Evolutionary conservation across 257 asterid genomes (phyloP).

Genomic region (Knoxia roxburghii): DNA sequence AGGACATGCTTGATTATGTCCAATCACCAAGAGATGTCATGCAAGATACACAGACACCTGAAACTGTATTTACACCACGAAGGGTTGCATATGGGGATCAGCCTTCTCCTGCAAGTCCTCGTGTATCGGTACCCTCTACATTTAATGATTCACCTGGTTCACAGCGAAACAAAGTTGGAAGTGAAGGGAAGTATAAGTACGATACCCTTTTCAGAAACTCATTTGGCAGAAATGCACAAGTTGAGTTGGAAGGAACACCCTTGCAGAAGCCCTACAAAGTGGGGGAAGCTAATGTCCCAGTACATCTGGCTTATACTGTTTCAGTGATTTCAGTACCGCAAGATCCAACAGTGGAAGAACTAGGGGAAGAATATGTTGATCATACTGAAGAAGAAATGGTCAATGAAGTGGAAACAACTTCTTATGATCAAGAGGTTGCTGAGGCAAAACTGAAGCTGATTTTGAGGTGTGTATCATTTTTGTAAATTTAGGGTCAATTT

Average conservation of each 20-base stretch:
- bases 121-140: slow-evolving; percentile 24
- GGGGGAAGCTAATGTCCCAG: slow-evolving; percentile 30
- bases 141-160: slow-evolving; percentile 27
- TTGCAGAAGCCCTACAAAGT: slow-evolving; percentile 27
- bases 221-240: slow-evolving; percentile 32
- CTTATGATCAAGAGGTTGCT: slow-evolving; percentile 57
- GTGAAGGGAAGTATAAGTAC: slow-evolving; percentile 30
- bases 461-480: slow-evolving; percentile 49
- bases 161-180: slow-evolving; percentile 31
- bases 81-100: slow-evolving; percentile 26
- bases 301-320: slow-evolving; percentile 34
- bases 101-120: slow-evolving; percentile 36
- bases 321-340: slow-evolving; percentile 30
- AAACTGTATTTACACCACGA: slow-evolving; percentile 23
- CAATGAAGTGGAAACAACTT: slow-evolving; percentile 39
- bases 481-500: slow-evolving; percentile 10
- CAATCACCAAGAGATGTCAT: slow-evolving; percentile 43
- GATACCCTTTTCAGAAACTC: slow-evolving; percentile 46
- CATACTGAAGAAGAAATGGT: slow-evolving; percentile 37
- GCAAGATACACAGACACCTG: slow-evolving; percentile 23
- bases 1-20: slow-evolving; percentile 46
- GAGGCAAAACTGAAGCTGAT: slow-evolving; percentile 81
- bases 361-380: slow-evolving; percentile 37
- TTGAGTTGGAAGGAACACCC: slow-evolving; percentile 30
- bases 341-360: slow-evolving; percentile 29